These are phyloP conservation scores for Phytophthora sp. DNA, from an alignment of 352 stramenopile species.

Conservation along the genomic window DNA sequence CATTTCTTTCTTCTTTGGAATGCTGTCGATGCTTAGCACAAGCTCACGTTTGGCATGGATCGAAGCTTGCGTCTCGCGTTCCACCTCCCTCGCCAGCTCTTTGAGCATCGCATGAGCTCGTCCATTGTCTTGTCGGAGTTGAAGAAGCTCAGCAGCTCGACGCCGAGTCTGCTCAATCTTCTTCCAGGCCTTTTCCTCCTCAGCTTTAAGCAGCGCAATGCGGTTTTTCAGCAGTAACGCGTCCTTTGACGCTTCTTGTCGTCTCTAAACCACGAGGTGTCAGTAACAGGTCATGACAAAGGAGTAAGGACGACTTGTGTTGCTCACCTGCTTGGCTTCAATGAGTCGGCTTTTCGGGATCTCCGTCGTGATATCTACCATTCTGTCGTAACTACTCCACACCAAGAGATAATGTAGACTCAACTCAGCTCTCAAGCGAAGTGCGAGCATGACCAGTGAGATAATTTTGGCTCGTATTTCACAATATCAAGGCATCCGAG, in stretches of 20 bases:
- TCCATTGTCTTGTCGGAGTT: conserved; percentile 71
- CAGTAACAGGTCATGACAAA: neutral
- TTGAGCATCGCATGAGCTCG: conserved; percentile 67
- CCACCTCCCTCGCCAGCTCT: conserved; percentile 57
- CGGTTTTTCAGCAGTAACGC: conserved; percentile 79
- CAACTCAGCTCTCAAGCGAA: conserved; percentile 5
- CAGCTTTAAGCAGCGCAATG: conserved; percentile 79
- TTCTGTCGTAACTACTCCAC: too few species aligned
- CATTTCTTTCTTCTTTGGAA: conserved; percentile 84
- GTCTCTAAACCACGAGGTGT: conserved; percentile 43
- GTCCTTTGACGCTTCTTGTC: conserved; percentile 80
- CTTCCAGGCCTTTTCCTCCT: conserved; percentile 85
- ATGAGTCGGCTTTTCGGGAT: conserved; percentile 71
- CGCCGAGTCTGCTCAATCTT: conserved; percentile 87
- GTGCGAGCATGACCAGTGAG: neutral
- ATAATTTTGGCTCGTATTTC: conserved; percentile 30
- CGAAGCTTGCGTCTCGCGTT: conserved; percentile 70
- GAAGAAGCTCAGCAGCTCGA: conserved; percentile 71
- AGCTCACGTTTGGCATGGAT: conserved; percentile 79
- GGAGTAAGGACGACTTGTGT: neutral
- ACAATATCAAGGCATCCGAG: neutral
- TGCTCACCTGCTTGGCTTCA: conserved; percentile 76
- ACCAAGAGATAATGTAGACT: neutral
- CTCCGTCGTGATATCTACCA: conserved; percentile 46
- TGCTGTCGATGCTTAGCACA: conserved; percentile 79